Percentiles rank a stretch among this genome's conserved stretches.
phyloP scores from a whole-genome alignment of 202 grass and related monocot species.

The Schoenoplectus tabernaemontani region DNA sequence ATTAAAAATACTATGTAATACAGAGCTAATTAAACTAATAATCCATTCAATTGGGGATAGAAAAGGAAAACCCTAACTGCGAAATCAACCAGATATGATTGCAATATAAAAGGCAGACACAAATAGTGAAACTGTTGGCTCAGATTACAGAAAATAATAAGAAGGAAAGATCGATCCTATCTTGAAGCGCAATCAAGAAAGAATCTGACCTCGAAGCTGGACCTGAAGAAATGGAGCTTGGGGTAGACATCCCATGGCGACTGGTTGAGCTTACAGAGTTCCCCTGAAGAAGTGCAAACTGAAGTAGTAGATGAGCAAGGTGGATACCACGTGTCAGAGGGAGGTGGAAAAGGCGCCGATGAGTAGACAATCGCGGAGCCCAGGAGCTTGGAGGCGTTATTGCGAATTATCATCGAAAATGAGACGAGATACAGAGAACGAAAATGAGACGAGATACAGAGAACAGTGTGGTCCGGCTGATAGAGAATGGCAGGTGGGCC shows the following conservation, averaged over 20 bases:
- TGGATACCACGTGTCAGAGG: background rate
- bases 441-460: no score
- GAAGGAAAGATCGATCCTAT: background rate
- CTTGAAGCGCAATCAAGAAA: background rate
- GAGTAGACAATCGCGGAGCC: conserved; percentile 18
- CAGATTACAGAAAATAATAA: background rate
- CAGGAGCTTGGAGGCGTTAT: conserved; percentile 13
- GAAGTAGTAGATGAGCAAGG: background rate
- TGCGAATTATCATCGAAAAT: background rate
- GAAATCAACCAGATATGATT: background rate
- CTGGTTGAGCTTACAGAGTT: conserved; percentile 41
- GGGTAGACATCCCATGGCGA: conserved; percentile 49
- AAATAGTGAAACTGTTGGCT: background rate
- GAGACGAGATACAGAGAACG: no score
- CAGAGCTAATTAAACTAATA: background rate
- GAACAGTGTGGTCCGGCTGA: background rate
- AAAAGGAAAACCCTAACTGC: background rate
- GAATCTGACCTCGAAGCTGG: conserved; percentile 22
- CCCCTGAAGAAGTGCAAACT: background rate
- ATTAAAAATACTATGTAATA: background rate
- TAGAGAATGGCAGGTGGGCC: background rate
- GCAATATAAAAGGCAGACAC: background rate
- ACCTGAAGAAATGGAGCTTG: conserved; percentile 33
- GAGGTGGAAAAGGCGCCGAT: background rate
- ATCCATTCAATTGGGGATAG: background rate